Percentiles rank a stretch among this genome's conserved stretches.
Conservation (phyloP, 2,329 filamentous ascomycete species). For the Delphinella strobiligena region DNA sequence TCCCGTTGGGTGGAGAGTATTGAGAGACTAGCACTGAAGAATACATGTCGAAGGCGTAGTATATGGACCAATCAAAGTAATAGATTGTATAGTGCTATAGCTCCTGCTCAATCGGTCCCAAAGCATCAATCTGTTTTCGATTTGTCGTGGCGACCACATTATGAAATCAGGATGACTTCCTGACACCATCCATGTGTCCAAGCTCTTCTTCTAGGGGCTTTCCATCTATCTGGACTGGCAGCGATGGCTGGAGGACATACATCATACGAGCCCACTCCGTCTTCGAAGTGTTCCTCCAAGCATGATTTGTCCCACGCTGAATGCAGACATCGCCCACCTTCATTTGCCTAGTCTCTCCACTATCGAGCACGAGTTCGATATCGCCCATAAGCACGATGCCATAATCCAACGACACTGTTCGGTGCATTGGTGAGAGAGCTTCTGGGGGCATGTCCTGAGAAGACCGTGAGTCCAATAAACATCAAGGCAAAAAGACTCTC, state of each 20-base stretch:
- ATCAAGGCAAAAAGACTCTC: too few relatives aligned
- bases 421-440: constrained; percentile 17
- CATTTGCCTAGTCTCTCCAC: constrained; percentile 19
- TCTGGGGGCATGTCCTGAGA: constrained; percentile 16
- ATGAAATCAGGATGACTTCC: constrained; percentile 1
- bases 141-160: too few relatives aligned
- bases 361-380: constrained; percentile 20
- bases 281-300: constrained; percentile 21
- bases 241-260: constrained; percentile 20
- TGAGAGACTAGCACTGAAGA: neutral
- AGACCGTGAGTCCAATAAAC: too few relatives aligned
- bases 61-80: too few relatives aligned
- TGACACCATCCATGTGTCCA: constrained; percentile 18
- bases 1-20: constrained; percentile 42
- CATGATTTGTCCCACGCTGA: constrained; percentile 22
- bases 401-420: constrained; percentile 22
- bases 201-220: constrained; percentile 20
- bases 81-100: too few relatives aligned
- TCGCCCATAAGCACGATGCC: constrained; percentile 21
- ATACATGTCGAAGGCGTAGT: too few relatives aligned
- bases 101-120: too few relatives aligned
- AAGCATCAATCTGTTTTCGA: too few relatives aligned
- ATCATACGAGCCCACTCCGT: constrained; percentile 22
- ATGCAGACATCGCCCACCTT: constrained; percentile 19
- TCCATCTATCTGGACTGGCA: constrained; percentile 18